Conservation (phyloP, 805 yeast species). For the Ogataea populi-albae region DNA sequence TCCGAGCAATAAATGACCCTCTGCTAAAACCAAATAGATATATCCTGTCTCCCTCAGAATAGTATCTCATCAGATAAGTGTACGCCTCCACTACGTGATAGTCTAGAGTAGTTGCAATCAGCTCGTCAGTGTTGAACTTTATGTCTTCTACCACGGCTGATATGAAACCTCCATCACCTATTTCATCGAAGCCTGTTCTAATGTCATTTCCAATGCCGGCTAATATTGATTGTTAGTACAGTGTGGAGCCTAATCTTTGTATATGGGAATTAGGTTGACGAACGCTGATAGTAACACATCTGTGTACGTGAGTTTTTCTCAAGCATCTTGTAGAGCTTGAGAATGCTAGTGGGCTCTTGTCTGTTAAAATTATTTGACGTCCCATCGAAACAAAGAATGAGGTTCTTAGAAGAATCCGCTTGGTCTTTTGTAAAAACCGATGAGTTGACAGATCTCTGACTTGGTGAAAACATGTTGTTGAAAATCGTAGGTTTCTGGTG, state of each 20-base stretch:
- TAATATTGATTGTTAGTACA: slow-evolving; percentile 6
- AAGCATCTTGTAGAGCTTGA: slow-evolving; percentile 50
- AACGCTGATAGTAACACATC: slow-evolving; percentile 59
- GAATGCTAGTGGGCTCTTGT: slow-evolving; percentile 50
- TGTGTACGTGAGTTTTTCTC: slow-evolving; percentile 45
- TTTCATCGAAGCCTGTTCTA: slow-evolving; percentile 36
- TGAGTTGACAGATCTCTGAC: background rate
- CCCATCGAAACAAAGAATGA: slow-evolving; percentile 62
- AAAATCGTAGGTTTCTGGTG: too few relatives aligned
- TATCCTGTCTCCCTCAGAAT: slow-evolving; percentile 48
- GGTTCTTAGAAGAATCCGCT: slow-evolving; percentile 34
- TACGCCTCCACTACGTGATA: slow-evolving; percentile 59
- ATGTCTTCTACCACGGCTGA: slow-evolving; percentile 12
- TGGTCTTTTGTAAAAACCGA: background rate
- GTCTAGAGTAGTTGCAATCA: slow-evolving; percentile 54
- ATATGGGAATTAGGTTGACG: slow-evolving; percentile 7
- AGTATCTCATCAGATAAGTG: slow-evolving; percentile 46
- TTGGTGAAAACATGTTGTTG: too few relatives aligned
- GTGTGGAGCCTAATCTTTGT: too few relatives aligned
- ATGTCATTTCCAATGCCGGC: slow-evolving; percentile 62
- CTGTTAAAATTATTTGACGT: slow-evolving; percentile 59
- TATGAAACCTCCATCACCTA: slow-evolving; percentile 21
- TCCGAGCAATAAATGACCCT: slow-evolving; percentile 66
- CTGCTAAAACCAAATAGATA: slow-evolving; percentile 58
- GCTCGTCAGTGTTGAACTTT: slow-evolving; percentile 20